Percentiles rank a stretch among this genome's conserved stretches.
Evolutionary conservation across 768 basidiomycete species (phyloP).

Genomic region (Termitomyces sp.): DNA sequence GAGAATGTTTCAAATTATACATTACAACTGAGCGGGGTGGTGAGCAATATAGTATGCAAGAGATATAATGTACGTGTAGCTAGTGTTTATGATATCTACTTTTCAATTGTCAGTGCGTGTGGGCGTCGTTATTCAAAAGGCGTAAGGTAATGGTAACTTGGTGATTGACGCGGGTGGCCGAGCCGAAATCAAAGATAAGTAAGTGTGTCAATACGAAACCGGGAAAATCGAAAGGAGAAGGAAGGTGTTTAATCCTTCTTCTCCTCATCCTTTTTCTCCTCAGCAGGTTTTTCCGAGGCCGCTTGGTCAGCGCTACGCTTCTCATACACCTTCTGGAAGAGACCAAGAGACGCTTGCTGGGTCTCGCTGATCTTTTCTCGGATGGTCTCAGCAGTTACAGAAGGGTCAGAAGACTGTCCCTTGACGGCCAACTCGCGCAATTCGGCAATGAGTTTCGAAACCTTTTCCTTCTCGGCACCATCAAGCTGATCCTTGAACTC

Average conservation of each 20-base stretch:
- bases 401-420: slow-evolving; percentile 82
- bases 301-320: slow-evolving; percentile 76
- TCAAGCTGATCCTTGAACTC: slow-evolving; percentile 99
- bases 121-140: slow-evolving; percentile 9
- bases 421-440: slow-evolving; percentile 86
- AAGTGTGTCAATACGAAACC: background rate
- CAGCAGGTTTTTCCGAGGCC: slow-evolving; percentile 33
- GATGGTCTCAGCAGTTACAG: slow-evolving; percentile 80
- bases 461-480: slow-evolving; percentile 88
- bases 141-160: slow-evolving; percentile 5
- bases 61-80: slow-evolving; percentile 8
- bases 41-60: slow-evolving; percentile 2
- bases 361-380: slow-evolving; percentile 92
- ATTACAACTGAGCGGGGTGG: slow-evolving; percentile 13
- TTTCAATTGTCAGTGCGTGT: slow-evolving; percentile 11
- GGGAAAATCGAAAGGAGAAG: background rate
- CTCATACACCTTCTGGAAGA: slow-evolving; percentile 98
- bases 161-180: background rate
- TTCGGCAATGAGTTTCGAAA: slow-evolving; percentile 78
- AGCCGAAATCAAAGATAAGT: background rate
- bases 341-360: slow-evolving; percentile 89
- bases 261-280: slow-evolving; percentile 54
- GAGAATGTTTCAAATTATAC: background rate
- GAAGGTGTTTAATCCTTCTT: slow-evolving; percentile 69
- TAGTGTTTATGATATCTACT: slow-evolving; percentile 9